A percentile compares a stretch with the other conserved stretches of the same genome.
These are phyloP conservation scores for Allomyces macrogynus DNA, from an alignment of 192 early-diverging fungal genomes.

Conservation along the genomic window DNA sequence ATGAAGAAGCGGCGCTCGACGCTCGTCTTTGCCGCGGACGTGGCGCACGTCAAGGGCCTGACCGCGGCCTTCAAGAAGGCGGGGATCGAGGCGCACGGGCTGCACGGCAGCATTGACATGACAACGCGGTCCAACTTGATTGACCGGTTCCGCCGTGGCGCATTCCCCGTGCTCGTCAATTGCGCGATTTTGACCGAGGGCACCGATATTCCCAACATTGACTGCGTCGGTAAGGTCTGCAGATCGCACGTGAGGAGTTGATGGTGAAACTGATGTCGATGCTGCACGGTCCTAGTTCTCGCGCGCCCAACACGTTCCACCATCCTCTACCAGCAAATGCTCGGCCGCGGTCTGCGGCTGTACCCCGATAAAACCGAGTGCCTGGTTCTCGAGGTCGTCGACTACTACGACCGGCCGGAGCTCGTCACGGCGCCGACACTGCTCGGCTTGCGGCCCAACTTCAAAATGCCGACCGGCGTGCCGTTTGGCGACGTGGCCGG, in stretches of 20 bases:
- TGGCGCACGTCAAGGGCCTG: constrained; percentile 47
- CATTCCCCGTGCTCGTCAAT: constrained; percentile 65
- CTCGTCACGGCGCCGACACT: constrained; percentile 57
- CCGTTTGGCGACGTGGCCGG: constrained; percentile 1
- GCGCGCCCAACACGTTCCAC: constrained; percentile 63
- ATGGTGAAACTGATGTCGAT: not conserved
- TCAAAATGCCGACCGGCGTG: constrained; percentile 10
- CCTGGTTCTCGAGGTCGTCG: constrained; percentile 68
- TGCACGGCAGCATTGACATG: constrained; percentile 31
- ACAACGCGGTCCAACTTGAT: constrained; percentile 30
- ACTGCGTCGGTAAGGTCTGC: constrained; percentile 32
- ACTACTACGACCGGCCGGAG: constrained; percentile 28
- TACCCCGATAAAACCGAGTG: constrained; percentile 47
- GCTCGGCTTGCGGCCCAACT: constrained; percentile 46
- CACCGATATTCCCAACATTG: constrained; percentile 71
- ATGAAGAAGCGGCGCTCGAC: constrained; percentile 27
- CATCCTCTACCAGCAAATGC: constrained; percentile 87
- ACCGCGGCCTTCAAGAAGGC: constrained; percentile 22
- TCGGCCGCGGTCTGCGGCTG: constrained; percentile 72
- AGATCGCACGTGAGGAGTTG: not conserved
- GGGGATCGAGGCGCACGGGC: constrained; percentile 18
- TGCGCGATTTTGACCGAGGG: constrained; percentile 72
- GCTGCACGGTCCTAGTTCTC: constrained; percentile 20
- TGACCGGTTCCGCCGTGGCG: constrained; percentile 29
- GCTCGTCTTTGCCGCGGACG: constrained; percentile 74